phyloP scores from a whole-genome alignment of 495 filamentous ascomycete species.

The Aspergillus leporis region DNA sequence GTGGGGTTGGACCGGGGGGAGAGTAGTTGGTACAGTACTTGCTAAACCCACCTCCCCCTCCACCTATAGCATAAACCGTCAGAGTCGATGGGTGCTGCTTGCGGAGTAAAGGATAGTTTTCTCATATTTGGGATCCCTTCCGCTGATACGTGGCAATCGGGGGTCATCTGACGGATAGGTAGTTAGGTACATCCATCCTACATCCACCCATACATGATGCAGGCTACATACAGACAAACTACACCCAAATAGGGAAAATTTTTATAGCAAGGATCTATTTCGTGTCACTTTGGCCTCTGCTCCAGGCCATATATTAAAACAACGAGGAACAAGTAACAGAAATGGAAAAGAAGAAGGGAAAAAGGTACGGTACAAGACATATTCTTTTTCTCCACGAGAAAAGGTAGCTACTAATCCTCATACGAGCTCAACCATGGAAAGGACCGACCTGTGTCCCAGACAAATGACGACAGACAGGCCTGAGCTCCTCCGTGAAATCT shows the following conservation, averaged over 20 bases:
- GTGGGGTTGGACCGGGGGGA: background rate
- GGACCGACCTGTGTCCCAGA: background rate
- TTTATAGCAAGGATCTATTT: background rate
- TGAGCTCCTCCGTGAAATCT: background rate
- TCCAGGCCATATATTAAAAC: background rate
- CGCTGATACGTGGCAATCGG: slow-evolving; percentile 2
- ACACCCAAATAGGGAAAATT: background rate
- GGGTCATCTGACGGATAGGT: background rate
- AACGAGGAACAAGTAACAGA: no score
- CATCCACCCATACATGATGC: background rate
- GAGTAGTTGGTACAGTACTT: background rate
- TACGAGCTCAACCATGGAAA: background rate
- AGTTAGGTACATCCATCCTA: background rate
- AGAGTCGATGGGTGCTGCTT: background rate
- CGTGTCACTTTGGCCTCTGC: no score
- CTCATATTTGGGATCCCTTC: slow-evolving; percentile 1
- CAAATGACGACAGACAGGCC: background rate
- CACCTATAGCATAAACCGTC: background rate
- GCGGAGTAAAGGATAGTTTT: background rate
- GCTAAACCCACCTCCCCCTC: background rate
- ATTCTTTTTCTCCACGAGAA: background rate
- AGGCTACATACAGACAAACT: background rate
- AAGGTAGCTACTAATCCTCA: background rate
- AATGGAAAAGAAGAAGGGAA: no score
- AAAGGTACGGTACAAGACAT: slow-evolving; percentile 1